These are phyloP conservation scores for Cercospora zeina DNA, from an alignment of 2,329 filamentous ascomycete species.

Conservation along the genomic window DNA sequence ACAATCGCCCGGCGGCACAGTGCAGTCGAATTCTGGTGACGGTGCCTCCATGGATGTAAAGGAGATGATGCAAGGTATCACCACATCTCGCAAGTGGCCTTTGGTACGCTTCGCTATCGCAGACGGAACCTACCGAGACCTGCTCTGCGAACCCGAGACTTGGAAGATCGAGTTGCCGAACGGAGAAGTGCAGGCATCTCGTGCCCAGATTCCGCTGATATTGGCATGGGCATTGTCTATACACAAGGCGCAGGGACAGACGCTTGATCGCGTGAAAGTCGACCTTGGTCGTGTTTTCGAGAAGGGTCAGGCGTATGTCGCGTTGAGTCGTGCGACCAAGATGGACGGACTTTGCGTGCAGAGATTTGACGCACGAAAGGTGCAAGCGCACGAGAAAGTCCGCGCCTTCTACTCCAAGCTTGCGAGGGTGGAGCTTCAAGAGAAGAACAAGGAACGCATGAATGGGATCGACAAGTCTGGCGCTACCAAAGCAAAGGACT, in stretches of 20 bases:
- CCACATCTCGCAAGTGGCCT: constrained; percentile 66
- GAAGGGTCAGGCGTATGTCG: constrained; percentile 96
- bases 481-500: constrained; percentile 35
- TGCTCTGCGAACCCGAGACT: constrained; percentile 81
- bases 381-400: constrained; percentile 90
- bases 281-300: constrained; percentile 91
- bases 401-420: constrained; percentile 81
- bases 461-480: constrained; percentile 34
- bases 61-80: constrained; percentile 57
- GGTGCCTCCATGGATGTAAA: constrained; percentile 32
- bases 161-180: constrained; percentile 99
- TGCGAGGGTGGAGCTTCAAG: constrained; percentile 63
- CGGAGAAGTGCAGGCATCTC: constrained; percentile 87
- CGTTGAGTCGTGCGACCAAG: constrained; percentile 85
- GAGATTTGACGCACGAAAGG: constrained; percentile 83
- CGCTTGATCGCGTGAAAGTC: constrained; percentile 88
- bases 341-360: constrained; percentile 85
- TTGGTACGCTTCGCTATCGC: constrained; percentile 79
- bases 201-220: constrained; percentile 75
- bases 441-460: constrained; percentile 41
- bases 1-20: constrained; percentile 39
- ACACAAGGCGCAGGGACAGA: constrained; percentile 96
- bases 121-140: constrained; percentile 71
- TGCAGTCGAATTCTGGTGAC: constrained; percentile 33
- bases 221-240: constrained; percentile 96